phyloP scores from a whole-genome alignment of 2,329 filamentous ascomycete genomes.

The Penicillium paneum region DNA sequence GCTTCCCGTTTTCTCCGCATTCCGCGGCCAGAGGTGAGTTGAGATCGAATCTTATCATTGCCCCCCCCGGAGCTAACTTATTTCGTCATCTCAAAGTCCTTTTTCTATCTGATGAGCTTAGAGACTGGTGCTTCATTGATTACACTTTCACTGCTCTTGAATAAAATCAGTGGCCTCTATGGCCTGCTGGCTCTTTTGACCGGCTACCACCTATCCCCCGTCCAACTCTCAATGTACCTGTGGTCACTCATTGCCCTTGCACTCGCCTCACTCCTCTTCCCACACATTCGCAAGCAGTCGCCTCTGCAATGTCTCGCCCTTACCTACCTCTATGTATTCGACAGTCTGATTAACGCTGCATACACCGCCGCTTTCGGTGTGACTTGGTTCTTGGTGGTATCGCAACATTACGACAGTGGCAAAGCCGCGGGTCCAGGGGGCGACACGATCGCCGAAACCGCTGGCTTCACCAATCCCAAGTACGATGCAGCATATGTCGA shows the following conservation, averaged over 20 bases:
- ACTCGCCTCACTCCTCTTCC: constrained; percentile 66
- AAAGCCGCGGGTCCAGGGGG: constrained; percentile 49
- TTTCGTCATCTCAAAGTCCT: constrained; percentile 57
- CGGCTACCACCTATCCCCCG: constrained; percentile 74
- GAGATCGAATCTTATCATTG: constrained; percentile 4
- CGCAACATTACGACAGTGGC: constrained; percentile 51
- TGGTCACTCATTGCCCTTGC: constrained; percentile 74
- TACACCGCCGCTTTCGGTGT: constrained; percentile 81
- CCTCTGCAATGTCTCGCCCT: constrained; percentile 77
- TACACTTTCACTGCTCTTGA: constrained; percentile 76
- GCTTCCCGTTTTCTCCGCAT: constrained; percentile 47
- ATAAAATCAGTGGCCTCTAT: constrained; percentile 89
- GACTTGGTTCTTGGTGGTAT: constrained; percentile 79
- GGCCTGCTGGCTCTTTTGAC: constrained; percentile 85
- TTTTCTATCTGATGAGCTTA: constrained; percentile 81
- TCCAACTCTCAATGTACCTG: constrained; percentile 88
- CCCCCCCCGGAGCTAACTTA: constrained; percentile 14
- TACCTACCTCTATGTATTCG: constrained; percentile 80
- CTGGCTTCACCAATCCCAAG: constrained; percentile 63
- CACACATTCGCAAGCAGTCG: constrained; percentile 73
- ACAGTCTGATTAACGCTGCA: constrained; percentile 74
- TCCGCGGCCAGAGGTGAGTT: constrained; percentile 46
- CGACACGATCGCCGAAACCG: constrained; percentile 58
- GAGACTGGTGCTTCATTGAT: constrained; percentile 84
- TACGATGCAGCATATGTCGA: constrained; percentile 59